Evolutionary conservation across 805 yeast genomes (phyloP).

Genomic region (Candida sanyiensis): DNA sequence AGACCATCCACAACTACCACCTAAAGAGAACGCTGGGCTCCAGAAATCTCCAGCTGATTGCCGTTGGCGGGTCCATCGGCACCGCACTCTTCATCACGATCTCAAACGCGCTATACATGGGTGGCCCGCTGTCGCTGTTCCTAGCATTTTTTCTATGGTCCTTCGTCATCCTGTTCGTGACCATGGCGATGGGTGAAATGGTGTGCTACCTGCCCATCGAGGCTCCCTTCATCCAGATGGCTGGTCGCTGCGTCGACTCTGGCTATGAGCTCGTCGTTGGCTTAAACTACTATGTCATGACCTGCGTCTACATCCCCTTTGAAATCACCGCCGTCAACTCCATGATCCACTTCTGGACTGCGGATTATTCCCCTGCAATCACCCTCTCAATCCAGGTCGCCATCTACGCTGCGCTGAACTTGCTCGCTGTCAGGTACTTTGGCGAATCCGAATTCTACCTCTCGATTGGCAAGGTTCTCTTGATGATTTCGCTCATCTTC

Average conservation of each 20-base stretch:
- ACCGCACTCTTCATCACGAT: constrained; percentile 58
- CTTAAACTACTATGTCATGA: constrained; percentile 74
- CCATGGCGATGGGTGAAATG: constrained; percentile 73
- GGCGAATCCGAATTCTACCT: constrained; percentile 84
- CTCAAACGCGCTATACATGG: constrained; percentile 45
- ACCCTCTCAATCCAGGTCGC: constrained; percentile 61
- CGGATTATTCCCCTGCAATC: constrained; percentile 67
- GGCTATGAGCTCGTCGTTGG: constrained; percentile 72
- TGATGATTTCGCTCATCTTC: constrained; percentile 66
- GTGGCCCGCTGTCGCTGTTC: constrained; percentile 62
- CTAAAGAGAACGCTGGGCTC: constrained; percentile 5
- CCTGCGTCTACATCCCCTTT: constrained; percentile 74
- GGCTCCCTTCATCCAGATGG: constrained; percentile 71
- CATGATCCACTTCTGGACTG: constrained; percentile 76
- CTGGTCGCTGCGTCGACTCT: constrained; percentile 71
- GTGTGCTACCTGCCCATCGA: constrained; percentile 70
- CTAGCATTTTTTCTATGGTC: constrained; percentile 60
- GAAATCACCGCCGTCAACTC: constrained; percentile 79
- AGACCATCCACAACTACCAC: constrained; percentile 2
- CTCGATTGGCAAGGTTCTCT: constrained; percentile 63
- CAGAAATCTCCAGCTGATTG: constrained; percentile 4
- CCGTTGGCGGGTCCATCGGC: constrained; percentile 37
- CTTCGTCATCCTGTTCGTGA: constrained; percentile 45
- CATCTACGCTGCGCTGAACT: constrained; percentile 56
- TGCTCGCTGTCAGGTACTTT: constrained; percentile 67